Conservation (phyloP, 768 basidiomycete species). For the Boletus huronensis region DNA sequence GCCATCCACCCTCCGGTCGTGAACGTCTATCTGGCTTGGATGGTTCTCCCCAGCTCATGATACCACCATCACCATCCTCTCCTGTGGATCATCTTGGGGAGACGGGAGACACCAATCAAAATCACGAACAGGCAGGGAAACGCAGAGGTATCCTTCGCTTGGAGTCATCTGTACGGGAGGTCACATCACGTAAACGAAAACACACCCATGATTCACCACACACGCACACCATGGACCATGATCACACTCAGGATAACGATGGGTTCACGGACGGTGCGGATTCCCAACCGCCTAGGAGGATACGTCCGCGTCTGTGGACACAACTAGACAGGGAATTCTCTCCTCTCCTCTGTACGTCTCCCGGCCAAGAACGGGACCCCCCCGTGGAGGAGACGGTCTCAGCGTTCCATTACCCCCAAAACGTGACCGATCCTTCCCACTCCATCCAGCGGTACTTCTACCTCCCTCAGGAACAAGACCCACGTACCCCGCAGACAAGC, state of each 20-base stretch:
- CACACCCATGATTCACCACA: not conserved
- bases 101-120: not conserved
- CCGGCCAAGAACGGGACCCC: not conserved
- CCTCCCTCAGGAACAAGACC: not conserved
- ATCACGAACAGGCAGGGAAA: not conserved
- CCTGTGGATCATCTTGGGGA: not conserved
- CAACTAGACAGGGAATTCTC: slow-evolving; percentile 17
- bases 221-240: not conserved
- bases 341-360: slow-evolving; percentile 23
- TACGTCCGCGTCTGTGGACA: slow-evolving; percentile 6
- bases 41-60: not conserved
- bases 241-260: not conserved
- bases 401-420: not conserved
- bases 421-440: not conserved
- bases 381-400: slow-evolving; percentile 1
- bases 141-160: not conserved
- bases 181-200: slow-evolving; percentile 20
- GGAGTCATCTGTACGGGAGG: not conserved
- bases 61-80: not conserved
- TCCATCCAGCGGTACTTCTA: slow-evolving; percentile 1
- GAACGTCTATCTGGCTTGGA: not conserved
- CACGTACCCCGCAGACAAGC: slow-evolving; percentile 1
- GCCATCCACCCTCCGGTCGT: not conserved
- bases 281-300: not conserved
- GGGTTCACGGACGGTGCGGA: not conserved